phyloP scores from a whole-genome alignment of 371 early-diverging fungal species.

The Lichtheimia ornata region DNA sequence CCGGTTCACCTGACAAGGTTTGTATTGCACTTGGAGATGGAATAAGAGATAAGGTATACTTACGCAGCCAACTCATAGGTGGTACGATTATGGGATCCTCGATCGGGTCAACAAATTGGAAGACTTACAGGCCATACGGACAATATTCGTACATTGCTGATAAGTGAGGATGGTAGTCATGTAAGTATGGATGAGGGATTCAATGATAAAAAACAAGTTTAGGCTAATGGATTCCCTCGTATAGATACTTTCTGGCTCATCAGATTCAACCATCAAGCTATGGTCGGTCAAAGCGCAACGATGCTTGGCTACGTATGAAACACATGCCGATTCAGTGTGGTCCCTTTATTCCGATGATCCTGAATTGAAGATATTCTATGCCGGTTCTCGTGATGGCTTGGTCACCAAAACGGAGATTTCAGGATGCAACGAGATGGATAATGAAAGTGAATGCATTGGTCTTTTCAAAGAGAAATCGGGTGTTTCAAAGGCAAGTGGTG shows the following conservation, averaged over 20 bases:
- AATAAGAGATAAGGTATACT: background rate
- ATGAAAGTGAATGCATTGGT: conserved; percentile 76
- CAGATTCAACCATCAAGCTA: conserved; percentile 88
- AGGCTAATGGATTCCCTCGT: background rate
- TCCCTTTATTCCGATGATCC: conserved; percentile 84
- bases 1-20: conserved; percentile 90
- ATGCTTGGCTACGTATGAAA: conserved; percentile 83
- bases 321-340: conserved; percentile 92
- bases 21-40: background rate
- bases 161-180: conserved; percentile 86
- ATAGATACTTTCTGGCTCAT: conserved; percentile 87
- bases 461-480: conserved; percentile 84
- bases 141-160: conserved; percentile 83
- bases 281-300: conserved; percentile 91
- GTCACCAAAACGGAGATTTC: conserved; percentile 75
- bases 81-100: conserved; percentile 89
- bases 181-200: conserved; percentile 35
- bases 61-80: conserved; percentile 26
- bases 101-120: conserved; percentile 69
- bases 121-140: conserved; percentile 93
- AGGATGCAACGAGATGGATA: conserved; percentile 39
- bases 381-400: conserved; percentile 88
- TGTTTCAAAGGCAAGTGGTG: conserved; percentile 67
- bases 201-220: no score
- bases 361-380: conserved; percentile 84